Percentiles rank a stretch among this genome's conserved stretches.
Conservation (phyloP, 306 rosid species). For the Echinosophora koreensis region DNA sequence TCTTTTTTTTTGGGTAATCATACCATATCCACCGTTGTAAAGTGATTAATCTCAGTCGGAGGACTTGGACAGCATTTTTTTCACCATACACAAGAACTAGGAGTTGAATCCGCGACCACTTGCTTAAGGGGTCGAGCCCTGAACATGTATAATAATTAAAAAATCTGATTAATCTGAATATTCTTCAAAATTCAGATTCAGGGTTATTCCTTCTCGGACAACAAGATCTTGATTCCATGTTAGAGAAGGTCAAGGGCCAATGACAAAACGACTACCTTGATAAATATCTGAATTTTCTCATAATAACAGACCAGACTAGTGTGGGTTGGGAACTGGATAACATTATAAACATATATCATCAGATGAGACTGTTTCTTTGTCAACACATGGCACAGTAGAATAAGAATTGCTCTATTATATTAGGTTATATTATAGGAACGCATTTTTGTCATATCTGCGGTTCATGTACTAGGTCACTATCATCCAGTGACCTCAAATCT, state of each 20-base stretch:
- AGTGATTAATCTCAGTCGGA: too few species aligned
- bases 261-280: conserved; percentile 25
- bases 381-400: conserved; percentile 39
- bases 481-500: conserved; percentile 68
- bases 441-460: conserved; percentile 60
- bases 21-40: too few species aligned
- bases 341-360: conserved; percentile 35
- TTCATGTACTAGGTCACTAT: conserved; percentile 57
- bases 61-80: too few species aligned
- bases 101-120: too few species aligned
- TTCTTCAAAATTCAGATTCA: not conserved
- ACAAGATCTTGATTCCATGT: conserved; percentile 17
- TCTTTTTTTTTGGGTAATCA: not conserved
- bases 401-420: conserved; percentile 44
- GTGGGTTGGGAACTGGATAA: conserved; percentile 45
- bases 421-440: conserved; percentile 37
- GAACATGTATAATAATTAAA: not conserved
- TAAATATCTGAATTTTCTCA: not conserved
- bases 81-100: too few species aligned
- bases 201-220: not conserved
- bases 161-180: not conserved
- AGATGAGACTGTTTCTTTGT: conserved; percentile 38
- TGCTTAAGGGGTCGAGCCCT: too few species aligned
- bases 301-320: conserved; percentile 28
- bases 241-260: conserved; percentile 18